Evolutionary conservation across 768 basidiomycete species (phyloP).

Genomic region (Nevesoporus exiguus): DNA sequence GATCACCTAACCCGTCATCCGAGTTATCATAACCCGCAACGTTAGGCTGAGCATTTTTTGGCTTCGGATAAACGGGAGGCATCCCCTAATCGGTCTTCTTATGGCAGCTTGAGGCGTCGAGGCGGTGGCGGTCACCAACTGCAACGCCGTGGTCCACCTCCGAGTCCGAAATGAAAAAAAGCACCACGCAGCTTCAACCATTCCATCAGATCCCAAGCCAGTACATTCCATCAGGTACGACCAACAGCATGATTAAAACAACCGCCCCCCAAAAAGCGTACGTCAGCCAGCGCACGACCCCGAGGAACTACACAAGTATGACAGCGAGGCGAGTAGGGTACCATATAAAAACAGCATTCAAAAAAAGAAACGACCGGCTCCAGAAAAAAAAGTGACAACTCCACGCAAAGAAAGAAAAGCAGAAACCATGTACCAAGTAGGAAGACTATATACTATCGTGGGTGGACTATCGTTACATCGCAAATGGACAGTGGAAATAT

Average conservation of each 20-base stretch:
- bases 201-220: not conserved
- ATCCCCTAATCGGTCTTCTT: not conserved
- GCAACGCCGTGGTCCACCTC: too few species aligned
- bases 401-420: not conserved
- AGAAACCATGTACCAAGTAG: conserved; percentile 15
- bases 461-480: conserved; percentile 31
- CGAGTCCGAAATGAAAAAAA: too few species aligned
- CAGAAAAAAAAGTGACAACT: not conserved
- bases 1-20: too few species aligned
- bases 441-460: conserved; percentile 29
- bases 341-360: conserved; percentile 3
- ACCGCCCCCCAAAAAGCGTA: not conserved
- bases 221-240: conserved; percentile 1
- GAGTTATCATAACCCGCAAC: too few species aligned
- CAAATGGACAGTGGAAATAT: conserved; percentile 32
- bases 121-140: not conserved
- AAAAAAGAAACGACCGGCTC: not conserved
- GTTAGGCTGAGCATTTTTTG: too few species aligned
- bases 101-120: not conserved
- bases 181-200: too few species aligned
- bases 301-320: conserved; percentile 1
- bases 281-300: conserved; percentile 12
- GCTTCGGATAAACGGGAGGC: too few species aligned
- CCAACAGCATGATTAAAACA: conserved; percentile 8
- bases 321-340: conserved; percentile 10